Evolutionary conservation across 192 early-diverging fungal species (phyloP), one percentile per base, ranked within the genome.

Genomic region (Rhizophlyctis rosea): DNA sequence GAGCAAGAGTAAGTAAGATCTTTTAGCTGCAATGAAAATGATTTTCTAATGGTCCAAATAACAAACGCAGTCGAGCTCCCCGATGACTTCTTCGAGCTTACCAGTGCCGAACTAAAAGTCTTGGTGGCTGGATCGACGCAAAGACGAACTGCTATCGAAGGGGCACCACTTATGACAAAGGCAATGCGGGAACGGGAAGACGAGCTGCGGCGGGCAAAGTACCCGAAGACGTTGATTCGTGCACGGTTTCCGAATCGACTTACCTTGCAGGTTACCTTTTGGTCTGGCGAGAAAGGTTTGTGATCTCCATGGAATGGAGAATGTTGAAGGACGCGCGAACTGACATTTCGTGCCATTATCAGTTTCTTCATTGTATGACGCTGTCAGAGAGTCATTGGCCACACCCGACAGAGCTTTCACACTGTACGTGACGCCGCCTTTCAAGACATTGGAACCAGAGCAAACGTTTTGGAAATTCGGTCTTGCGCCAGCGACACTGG

Each of bases 51-150:
- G n/a, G n/a, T n/a, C n/a, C n/a, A n/a, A n/a, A n/a, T n/a, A n/a
- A n/a, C n/a, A n/a, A n/a, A n/a, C n/a, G 13, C 61, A 89, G 89
- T 91, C 57, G 87, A 89, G 23, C 73, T 94, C 13, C 93, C 94
- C 1, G 91, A 91, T 29, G 87, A 91, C 24, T 96, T 94, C 70
- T 98, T 92, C 77, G 81, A 89, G 47, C 65, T 91, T 5, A 72
- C 82, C 0, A 39, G 84, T 3, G 71, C 79, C 52, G 94, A 98
- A 64, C 71, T 94, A 48, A 77, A 83, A 55, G 64, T 80, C 25
- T 58, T 94, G 25, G 70, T 91, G 56, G 72, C 79, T 34, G 31
- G 48, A 14, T 4, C 3, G 14, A 71, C 79, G 5, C 44, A 34
- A 55, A 33, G 30, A 34, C 67, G 69, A 25, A 80, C 83, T 9